Evolutionary conservation across 768 basidiomycete species (phyloP), one percentile per base, ranked within the genome.

Genomic region (Suillus bovinus): DNA sequence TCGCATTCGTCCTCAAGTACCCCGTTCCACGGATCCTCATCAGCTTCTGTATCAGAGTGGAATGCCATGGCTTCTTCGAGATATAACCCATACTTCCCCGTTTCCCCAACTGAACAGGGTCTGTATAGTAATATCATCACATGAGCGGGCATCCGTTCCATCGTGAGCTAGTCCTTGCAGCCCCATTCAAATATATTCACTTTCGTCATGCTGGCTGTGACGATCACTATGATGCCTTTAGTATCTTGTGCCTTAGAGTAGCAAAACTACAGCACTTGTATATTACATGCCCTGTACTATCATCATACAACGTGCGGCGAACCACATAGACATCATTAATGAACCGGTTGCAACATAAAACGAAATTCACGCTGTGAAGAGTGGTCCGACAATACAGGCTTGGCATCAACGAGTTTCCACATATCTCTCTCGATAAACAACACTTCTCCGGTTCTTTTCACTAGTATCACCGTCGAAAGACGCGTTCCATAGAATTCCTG

Each of bases 371-470:
- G 82, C 70, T 86, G 76, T 44, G 79, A 77, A 17, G 71, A 65
- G 50, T 78, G 75, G 69, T 78, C 79, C 65, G 76, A 74, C 47
- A 74, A 76, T 41, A 68, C 68, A 7, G 78, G 76, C 63, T 68
- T 70, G 24, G 79, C 85, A 33, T 81, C 75, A 46, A 65, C 74
- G 59, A 84, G 68, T 58, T 69, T 71, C 88, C 88, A 93, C 31
- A 85, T 78, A 69, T 93, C 91, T 52, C 89, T 77, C 72, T 94
- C 92, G 50, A 89, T 77, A 68, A 91, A 93, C 20, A 84, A 61
- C 10, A 83, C 90, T 49, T 80, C 73, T 31, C 90, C 87, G 58
- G 80, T 79, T 63, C 81, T 82, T 61, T 79, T 79, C 22, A 94
- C 77, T 61, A 94, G 81, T 56, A 94, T 70, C 44, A 91, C 84